A percentile compares a stretch with the other conserved stretches of the same genome.
These are phyloP conservation scores for Exophiala viscosa DNA, from an alignment of 2,329 filamentous ascomycete genomes.

Conservation along the genomic window DNA sequence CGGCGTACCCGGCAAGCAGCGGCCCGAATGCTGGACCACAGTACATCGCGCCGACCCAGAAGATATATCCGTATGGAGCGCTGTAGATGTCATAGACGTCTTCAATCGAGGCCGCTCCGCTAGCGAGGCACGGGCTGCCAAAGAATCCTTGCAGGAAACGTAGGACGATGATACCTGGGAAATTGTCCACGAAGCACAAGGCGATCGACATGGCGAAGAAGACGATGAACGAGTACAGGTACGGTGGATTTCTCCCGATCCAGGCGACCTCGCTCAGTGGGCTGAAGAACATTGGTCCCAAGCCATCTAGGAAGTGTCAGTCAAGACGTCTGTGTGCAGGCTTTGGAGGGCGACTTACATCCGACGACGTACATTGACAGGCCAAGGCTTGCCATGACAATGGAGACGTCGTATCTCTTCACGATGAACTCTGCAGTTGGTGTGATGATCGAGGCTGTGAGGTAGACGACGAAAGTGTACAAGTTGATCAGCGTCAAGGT, in stretches of 20 bases:
- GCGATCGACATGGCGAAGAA: constrained; percentile 67
- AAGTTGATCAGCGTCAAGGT: constrained; percentile 40
- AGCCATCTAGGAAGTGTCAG: constrained; percentile 40
- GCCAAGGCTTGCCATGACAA: constrained; percentile 31
- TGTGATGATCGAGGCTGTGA: constrained; percentile 34
- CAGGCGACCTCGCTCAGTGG: constrained; percentile 64
- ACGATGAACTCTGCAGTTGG: constrained; percentile 29
- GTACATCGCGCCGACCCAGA: constrained; percentile 50
- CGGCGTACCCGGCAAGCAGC: constrained; percentile 58
- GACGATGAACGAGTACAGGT: constrained; percentile 63
- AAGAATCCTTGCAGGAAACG: constrained; percentile 65
- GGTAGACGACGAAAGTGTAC: constrained; percentile 40
- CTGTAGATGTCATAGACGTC: constrained; percentile 52
- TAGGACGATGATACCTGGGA: constrained; percentile 60
- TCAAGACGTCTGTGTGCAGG: not conserved
- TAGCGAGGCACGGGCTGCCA: constrained; percentile 62
- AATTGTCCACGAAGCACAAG: constrained; percentile 60
- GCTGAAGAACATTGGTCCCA: constrained; percentile 60
- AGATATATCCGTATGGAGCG: constrained; percentile 56
- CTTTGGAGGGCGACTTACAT: constrained; percentile 8
- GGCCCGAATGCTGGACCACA: constrained; percentile 34
- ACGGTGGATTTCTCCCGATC: constrained; percentile 65
- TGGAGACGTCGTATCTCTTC: constrained; percentile 29
- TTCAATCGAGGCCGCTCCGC: constrained; percentile 45
- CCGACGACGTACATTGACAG: constrained; percentile 35